Percentiles rank a stretch among this genome's conserved stretches.
phyloP scores from a whole-genome alignment of 163 green algal species.

The Volvox carteri region DNA sequence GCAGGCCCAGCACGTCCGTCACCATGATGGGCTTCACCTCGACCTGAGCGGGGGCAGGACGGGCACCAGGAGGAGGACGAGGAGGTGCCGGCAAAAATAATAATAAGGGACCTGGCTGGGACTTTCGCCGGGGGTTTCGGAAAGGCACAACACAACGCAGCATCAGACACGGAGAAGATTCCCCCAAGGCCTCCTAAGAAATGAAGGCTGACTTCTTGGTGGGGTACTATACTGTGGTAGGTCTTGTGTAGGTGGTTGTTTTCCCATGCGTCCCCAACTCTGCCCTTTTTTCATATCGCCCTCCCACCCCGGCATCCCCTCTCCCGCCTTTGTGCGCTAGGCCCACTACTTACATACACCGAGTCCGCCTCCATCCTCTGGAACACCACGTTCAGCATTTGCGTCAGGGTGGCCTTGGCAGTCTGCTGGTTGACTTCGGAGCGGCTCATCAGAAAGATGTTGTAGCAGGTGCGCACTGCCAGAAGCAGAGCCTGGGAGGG shows the following conservation, averaged over 20 bases:
- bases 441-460: slow-evolving; percentile 95
- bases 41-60: slow-evolving; percentile 4
- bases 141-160: too few relatives aligned
- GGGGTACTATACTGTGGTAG: too few relatives aligned
- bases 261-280: too few relatives aligned
- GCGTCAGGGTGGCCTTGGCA: slow-evolving; percentile 95
- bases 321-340: background rate
- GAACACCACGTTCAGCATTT: slow-evolving; percentile 99
- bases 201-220: too few relatives aligned
- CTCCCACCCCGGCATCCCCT: background rate
- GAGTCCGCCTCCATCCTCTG: slow-evolving; percentile 79
- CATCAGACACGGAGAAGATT: too few relatives aligned
- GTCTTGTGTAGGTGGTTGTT: too few relatives aligned
- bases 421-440: slow-evolving; percentile 95
- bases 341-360: slow-evolving; percentile 53
- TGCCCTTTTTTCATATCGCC: background rate
- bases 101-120: too few relatives aligned
- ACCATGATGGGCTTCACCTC: slow-evolving; percentile 90
- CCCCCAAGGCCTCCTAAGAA: too few relatives aligned
- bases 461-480: slow-evolving; percentile 94
- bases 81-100: too few relatives aligned
- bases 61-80: too few relatives aligned
- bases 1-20: slow-evolving; percentile 86
- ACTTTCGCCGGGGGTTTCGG: too few relatives aligned
- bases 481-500: slow-evolving; percentile 75